Conservation (phyloP, 345 rosid species). For the Viola odorata region DNA sequence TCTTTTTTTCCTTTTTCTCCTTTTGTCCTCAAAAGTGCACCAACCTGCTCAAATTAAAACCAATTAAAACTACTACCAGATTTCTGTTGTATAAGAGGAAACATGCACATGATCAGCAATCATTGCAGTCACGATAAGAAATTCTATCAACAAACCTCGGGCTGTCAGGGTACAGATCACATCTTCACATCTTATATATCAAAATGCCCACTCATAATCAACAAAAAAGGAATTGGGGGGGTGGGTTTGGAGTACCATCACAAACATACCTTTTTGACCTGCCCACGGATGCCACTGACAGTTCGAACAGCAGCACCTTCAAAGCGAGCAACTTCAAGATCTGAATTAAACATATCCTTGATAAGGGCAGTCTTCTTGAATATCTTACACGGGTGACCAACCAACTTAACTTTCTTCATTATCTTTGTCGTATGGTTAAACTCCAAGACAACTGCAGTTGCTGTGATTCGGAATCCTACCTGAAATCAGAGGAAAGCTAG, state of each 20-base stretch:
- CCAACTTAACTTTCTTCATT: constrained; percentile 79
- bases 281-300: constrained; percentile 95
- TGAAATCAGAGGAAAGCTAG: constrained; percentile 30
- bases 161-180: too few species aligned
- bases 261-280: constrained; percentile 69
- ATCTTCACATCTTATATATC: too few species aligned
- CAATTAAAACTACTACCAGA: not conserved
- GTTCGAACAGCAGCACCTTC: constrained; percentile 82
- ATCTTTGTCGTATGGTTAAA: constrained; percentile 75
- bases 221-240: not conserved
- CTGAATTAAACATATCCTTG: constrained; percentile 89
- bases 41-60: constrained; percentile 40
- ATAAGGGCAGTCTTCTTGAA: constrained; percentile 84
- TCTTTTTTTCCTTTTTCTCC: constrained; percentile 58
- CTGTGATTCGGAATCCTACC: constrained; percentile 81
- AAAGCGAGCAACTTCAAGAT: constrained; percentile 84
- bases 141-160: too few species aligned
- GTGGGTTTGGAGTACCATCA: not conserved
- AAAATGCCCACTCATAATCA: not conserved
- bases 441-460: constrained; percentile 70
- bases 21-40: too few species aligned
- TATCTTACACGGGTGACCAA: constrained; percentile 85
- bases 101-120: too few species aligned
- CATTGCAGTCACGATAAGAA: too few species aligned
- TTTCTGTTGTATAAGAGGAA: not conserved